Evolutionary conservation across 805 yeast genomes (phyloP), one percentile per base, ranked within the genome.

Genomic region (Jamesozyma gamospora): DNA sequence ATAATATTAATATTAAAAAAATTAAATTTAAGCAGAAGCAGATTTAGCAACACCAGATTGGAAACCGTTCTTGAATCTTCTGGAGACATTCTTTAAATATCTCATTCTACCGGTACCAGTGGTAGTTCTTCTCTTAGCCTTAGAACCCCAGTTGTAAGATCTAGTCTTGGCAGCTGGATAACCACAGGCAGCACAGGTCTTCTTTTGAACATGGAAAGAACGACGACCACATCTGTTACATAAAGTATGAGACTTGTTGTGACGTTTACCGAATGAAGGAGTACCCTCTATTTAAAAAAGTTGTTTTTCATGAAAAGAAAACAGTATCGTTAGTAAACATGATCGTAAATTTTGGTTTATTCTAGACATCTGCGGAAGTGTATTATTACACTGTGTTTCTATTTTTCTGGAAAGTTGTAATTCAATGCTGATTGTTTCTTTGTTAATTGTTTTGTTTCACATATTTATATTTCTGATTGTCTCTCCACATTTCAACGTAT

Each of bases 101-200:
- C 88, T 77, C 94, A 86, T 85, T 77, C 98, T 92, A 74, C 98
- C 98, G 70, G 96, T 80, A 79, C 98, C 98, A 61, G 96, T 88
- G 59, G 98, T 92, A 73, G 84, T 82, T 85, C 98, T 87, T 86
- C 98, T 86, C 82, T 88, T 85, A 67, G 96, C 95, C 83, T 90
- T 90, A 58, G 74, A 72, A 71, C 94, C 95, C 98, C 98, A 90
- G 96, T 90, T 92, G 95, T 75, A 82, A 65, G 85, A 80, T 84
- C 98, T 88, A 73, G 82, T 70, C 79, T 92, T 92, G 63, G 97
- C 96, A 65, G 97, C 86, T 75, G 98, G 98, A 82, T 90, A 90
- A 66, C 98, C 98, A 77, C 98, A 90, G 59, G 94, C 73, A 69
- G 97, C 70, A 77, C 98, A 90, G 64, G 95, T 86, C 81, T 85